Conservation (phyloP, 768 basidiomycete species). For the Coprinopsis sp. region DNA sequence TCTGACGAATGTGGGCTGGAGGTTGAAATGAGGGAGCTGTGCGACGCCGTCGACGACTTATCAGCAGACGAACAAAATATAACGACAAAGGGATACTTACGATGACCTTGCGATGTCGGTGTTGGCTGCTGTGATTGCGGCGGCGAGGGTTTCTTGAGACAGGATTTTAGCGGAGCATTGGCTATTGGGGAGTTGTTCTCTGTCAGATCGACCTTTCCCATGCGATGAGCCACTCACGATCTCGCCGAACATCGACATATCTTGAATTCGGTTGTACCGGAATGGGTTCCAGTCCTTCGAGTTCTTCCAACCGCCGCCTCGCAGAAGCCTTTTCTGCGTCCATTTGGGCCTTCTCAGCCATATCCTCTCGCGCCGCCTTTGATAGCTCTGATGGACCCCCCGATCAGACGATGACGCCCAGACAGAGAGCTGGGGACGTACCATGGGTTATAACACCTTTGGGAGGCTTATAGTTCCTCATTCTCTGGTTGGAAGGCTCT, state of each 20-base stretch:
- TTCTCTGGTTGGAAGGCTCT: too few species aligned
- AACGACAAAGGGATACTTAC: neutral
- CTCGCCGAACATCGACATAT: neutral
- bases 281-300: neutral
- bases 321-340: neutral
- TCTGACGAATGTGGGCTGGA: neutral
- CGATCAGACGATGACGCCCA: neutral
- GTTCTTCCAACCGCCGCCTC: neutral
- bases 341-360: neutral
- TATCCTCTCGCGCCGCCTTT: neutral
- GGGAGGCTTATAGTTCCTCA: too few species aligned
- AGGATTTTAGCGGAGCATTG: conserved; percentile 6
- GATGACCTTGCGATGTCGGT: conserved; percentile 1
- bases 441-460: too few species aligned
- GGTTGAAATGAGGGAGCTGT: neutral
- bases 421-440: too few species aligned
- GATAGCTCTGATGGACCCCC: neutral
- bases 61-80: neutral
- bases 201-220: neutral
- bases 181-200: neutral
- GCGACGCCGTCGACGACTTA: neutral
- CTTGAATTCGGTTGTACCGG: neutral
- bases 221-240: neutral
- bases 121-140: neutral
- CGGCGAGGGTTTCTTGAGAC: conserved; percentile 3